Evolutionary conservation across 2,329 filamentous ascomycete species (phyloP).

Genomic region (Diaporthe amygdali): DNA sequence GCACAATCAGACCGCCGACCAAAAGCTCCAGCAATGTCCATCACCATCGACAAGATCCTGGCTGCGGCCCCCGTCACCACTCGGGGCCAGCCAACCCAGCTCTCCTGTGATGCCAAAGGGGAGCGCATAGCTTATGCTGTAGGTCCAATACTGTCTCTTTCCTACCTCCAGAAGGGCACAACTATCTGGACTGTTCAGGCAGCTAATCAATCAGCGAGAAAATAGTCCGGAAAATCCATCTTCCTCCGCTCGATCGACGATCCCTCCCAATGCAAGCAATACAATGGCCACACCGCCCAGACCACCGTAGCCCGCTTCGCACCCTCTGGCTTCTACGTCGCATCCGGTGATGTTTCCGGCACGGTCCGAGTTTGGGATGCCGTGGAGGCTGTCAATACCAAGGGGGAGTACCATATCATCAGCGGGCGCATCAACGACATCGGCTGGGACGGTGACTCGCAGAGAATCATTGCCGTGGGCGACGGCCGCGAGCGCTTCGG

Average conservation of each 20-base stretch:
- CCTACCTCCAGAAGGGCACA: not conserved
- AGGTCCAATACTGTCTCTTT: slow-evolving; percentile 39
- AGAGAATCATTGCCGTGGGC: slow-evolving; percentile 94
- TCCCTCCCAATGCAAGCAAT: slow-evolving; percentile 84
- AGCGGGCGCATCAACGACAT: slow-evolving; percentile 95
- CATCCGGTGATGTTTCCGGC: slow-evolving; percentile 86
- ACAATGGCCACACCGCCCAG: slow-evolving; percentile 85
- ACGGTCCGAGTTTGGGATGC: slow-evolving; percentile 92
- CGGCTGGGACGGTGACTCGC: slow-evolving; percentile 96
- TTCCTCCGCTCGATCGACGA: slow-evolving; percentile 95
- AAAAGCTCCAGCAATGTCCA: slow-evolving; percentile 46
- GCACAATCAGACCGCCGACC: not conserved
- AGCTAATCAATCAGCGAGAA: not conserved
- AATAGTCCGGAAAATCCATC: slow-evolving; percentile 91
- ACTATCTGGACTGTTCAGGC: not conserved
- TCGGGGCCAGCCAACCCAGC: slow-evolving; percentile 85
- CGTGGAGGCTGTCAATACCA: slow-evolving; percentile 82
- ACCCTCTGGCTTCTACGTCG: slow-evolving; percentile 92
- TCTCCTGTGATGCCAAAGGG: slow-evolving; percentile 87
- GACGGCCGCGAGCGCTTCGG: slow-evolving; percentile 94
- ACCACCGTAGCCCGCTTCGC: slow-evolving; percentile 95
- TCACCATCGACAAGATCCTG: slow-evolving; percentile 72
- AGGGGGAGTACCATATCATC: slow-evolving; percentile 94
- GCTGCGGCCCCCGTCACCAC: slow-evolving; percentile 84
- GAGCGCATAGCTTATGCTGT: slow-evolving; percentile 93